Evolutionary conservation across 1,139 yeast species (phyloP).

Genomic region (Geotrichum restrictum): DNA sequence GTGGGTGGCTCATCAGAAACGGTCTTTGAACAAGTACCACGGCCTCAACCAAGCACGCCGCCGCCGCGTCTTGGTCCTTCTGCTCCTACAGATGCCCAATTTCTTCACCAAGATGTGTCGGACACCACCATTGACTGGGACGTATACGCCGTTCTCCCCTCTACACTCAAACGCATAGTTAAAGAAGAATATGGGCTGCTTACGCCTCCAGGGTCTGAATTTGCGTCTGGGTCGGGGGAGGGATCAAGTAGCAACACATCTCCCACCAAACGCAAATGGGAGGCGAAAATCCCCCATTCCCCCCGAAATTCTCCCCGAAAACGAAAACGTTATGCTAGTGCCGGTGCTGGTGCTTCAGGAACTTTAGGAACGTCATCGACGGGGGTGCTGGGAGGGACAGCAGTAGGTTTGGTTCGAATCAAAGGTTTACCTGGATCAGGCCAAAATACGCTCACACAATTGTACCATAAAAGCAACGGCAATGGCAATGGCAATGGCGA

Average conservation of each 20-base stretch:
- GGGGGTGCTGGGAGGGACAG: too few species aligned
- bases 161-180: slow-evolving; percentile 9
- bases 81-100: background rate
- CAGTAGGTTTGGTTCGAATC: too few species aligned
- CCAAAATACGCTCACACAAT: slow-evolving; percentile 16
- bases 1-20: background rate
- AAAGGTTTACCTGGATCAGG: slow-evolving; percentile 1
- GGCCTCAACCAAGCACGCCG: background rate
- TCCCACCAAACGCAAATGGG: background rate
- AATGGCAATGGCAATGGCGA: background rate
- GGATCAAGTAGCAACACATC: background rate
- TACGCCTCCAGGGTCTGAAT: slow-evolving; percentile 1
- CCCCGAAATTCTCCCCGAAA: background rate
- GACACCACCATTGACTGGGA: slow-evolving; percentile 18
- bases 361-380: too few species aligned
- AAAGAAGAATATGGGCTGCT: slow-evolving; percentile 14
- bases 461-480: background rate
- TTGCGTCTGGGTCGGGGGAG: background rate
- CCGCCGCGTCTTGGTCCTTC: too few species aligned
- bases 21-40: too few species aligned
- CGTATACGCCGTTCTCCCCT: slow-evolving; percentile 15
- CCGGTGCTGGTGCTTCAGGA: too few species aligned
- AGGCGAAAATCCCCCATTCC: background rate
- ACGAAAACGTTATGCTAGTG: too few species aligned
- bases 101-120: too few species aligned